Evolutionary conservation across 257 asterid species (phyloP).

Genomic region (Plantago elongata): DNA sequence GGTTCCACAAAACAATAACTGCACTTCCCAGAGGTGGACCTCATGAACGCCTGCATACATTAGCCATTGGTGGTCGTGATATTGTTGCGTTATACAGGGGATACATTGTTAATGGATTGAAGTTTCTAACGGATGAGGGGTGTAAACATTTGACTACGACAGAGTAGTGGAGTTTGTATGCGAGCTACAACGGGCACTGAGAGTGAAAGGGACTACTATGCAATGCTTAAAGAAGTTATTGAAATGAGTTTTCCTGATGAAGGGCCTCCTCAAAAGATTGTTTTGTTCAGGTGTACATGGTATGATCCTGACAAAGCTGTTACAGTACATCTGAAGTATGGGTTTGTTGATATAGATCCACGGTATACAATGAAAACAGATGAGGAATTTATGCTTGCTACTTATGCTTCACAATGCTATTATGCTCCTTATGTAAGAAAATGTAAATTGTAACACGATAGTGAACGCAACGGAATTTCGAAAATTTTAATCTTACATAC

Average conservation of each 20-base stretch:
- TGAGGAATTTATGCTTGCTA: neutral
- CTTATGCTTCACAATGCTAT: neutral
- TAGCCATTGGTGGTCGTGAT: neutral
- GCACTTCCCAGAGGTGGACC: neutral
- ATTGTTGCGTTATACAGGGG: neutral
- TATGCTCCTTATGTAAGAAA: conserved; percentile 3
- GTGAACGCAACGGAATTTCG: no score
- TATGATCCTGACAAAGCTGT: neutral
- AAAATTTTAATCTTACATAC: no score
- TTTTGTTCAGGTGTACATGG: neutral
- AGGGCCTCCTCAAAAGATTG: neutral
- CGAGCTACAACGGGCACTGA: no score
- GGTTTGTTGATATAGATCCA: neutral
- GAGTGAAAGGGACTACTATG: neutral
- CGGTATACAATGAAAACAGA: neutral
- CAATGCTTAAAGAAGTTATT: neutral
- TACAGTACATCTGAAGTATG: neutral
- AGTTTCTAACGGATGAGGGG: neutral
- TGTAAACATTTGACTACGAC: no score
- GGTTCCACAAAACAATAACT: no score
- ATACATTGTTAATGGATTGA: neutral
- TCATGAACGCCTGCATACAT: neutral
- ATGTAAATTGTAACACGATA: no score
- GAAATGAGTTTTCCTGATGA: neutral
- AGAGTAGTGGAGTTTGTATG: neutral